Evolutionary conservation across 768 basidiomycete genomes (phyloP).

Genomic region (Auriscalpium microsporum): DNA sequence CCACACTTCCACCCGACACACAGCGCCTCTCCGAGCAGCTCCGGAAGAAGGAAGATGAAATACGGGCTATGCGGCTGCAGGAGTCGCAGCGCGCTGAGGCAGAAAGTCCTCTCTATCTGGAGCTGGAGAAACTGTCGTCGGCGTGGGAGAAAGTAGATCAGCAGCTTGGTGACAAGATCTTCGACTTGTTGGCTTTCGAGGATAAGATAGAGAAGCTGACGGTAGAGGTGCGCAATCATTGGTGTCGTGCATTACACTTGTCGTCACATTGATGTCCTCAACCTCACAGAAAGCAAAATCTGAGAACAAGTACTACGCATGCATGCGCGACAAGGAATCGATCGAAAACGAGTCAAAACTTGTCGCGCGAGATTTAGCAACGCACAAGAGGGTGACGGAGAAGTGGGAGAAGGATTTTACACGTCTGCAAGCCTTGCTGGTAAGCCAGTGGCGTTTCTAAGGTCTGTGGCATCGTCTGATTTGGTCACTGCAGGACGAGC

Average conservation of each 20-base stretch:
- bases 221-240: slow-evolving; percentile 49
- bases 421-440: too few species aligned
- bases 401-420: slow-evolving; percentile 26
- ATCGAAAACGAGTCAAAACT: slow-evolving; percentile 67
- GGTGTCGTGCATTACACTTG: not conserved
- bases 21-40: slow-evolving; percentile 45
- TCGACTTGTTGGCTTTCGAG: slow-evolving; percentile 69
- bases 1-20: slow-evolving; percentile 39
- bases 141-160: slow-evolving; percentile 82
- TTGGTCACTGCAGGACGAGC: not conserved
- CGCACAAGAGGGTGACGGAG: slow-evolving; percentile 57
- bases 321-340: slow-evolving; percentile 84
- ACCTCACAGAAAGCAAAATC: slow-evolving; percentile 78
- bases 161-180: slow-evolving; percentile 78
- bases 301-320: slow-evolving; percentile 89
- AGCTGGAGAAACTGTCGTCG: slow-evolving; percentile 77
- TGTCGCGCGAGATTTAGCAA: slow-evolving; percentile 28
- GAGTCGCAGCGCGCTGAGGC: slow-evolving; percentile 59
- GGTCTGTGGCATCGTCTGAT: not conserved
- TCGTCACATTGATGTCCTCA: not conserved
- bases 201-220: slow-evolving; percentile 55
- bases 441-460: too few species aligned
- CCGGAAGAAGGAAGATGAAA: slow-evolving; percentile 58
- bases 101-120: slow-evolving; percentile 69
- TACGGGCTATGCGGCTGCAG: slow-evolving; percentile 52